Conservation (phyloP, 768 basidiomycete genomes). For the Phaeotremella skinneri region DNA sequence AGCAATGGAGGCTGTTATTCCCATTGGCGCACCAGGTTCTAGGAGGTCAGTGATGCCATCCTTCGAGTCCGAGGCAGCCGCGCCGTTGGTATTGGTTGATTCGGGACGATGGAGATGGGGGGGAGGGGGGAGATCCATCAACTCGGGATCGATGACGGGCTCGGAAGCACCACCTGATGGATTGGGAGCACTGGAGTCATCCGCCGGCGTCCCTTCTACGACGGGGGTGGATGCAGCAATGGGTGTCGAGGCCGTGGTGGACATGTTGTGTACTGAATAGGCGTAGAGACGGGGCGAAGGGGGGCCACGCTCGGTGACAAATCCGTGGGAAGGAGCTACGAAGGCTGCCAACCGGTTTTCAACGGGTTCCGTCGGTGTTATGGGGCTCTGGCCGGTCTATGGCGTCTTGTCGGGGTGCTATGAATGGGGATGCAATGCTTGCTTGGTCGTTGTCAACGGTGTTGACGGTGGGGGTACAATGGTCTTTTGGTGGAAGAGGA, state of each 20-base stretch:
- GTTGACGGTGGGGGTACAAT: no score
- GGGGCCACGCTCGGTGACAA: neutral
- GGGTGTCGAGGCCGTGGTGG: constrained; percentile 6
- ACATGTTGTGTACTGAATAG: neutral
- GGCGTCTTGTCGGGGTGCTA: neutral
- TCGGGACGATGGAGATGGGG: constrained; percentile 12
- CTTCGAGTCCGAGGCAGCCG: neutral
- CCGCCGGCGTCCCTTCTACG: constrained; percentile 8
- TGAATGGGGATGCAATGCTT: no score
- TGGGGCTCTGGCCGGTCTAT: neutral
- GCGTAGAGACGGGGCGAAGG: neutral
- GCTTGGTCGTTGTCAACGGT: no score
- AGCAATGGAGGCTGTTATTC: constrained; percentile 42
- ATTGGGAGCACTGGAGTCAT: neutral
- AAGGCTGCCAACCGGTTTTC: no score
- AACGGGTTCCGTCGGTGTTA: neutral
- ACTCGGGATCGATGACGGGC: constrained; percentile 38
- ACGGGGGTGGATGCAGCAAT: constrained; percentile 3
- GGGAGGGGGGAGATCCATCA: constrained; percentile 32
- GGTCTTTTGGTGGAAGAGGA: neutral
- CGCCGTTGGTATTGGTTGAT: constrained; percentile 1
- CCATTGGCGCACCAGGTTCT: constrained; percentile 18
- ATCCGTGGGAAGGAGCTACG: neutral
- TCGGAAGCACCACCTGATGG: constrained; percentile 13
- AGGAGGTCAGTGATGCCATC: constrained; percentile 6